Evolutionary conservation across 768 basidiomycete genomes (phyloP).

Genomic region (Boletus reticulatus): DNA sequence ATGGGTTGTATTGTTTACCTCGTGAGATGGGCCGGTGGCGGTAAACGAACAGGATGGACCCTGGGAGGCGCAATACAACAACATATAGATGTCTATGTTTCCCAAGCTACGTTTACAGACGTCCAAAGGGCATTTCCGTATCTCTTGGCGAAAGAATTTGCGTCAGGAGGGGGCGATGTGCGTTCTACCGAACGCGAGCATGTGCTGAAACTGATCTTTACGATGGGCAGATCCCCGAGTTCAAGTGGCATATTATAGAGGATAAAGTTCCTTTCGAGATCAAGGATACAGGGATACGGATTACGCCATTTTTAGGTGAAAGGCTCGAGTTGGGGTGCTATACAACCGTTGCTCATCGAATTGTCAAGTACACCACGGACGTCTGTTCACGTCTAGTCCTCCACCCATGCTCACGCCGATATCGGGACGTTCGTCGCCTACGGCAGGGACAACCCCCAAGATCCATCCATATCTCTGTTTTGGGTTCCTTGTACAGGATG

Average conservation of each 20-base stretch:
- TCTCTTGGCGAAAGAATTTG: conserved; percentile 69
- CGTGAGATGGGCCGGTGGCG: not conserved
- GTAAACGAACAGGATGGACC: conserved; percentile 62
- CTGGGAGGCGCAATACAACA: conserved; percentile 59
- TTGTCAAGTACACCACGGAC: conserved; percentile 68
- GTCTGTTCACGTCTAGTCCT: conserved; percentile 48
- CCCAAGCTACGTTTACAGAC: conserved; percentile 60
- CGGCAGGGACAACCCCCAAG: conserved; percentile 1
- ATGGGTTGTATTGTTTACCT: not conserved
- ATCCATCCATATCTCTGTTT: conserved; percentile 63
- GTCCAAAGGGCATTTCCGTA: conserved; percentile 79
- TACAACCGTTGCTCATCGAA: not conserved
- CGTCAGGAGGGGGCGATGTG: conserved; percentile 80
- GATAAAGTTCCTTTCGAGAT: conserved; percentile 69
- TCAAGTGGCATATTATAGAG: conserved; percentile 79
- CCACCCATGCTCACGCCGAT: conserved; percentile 36
- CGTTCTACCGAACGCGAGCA: conserved; percentile 15
- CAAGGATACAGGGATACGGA: conserved; percentile 54
- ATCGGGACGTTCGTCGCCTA: conserved; percentile 30
- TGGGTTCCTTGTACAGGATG: conserved; percentile 66
- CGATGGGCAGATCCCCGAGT: conserved; percentile 64
- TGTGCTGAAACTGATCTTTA: not conserved
- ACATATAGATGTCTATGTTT: conserved; percentile 74
- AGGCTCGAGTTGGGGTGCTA: not conserved
- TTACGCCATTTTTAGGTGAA: conserved; percentile 69